A percentile compares a stretch with the other conserved stretches of the same genome.
Conservation (phyloP, 345 rosid species). For the Euphorbia pulcherrima region DNA sequence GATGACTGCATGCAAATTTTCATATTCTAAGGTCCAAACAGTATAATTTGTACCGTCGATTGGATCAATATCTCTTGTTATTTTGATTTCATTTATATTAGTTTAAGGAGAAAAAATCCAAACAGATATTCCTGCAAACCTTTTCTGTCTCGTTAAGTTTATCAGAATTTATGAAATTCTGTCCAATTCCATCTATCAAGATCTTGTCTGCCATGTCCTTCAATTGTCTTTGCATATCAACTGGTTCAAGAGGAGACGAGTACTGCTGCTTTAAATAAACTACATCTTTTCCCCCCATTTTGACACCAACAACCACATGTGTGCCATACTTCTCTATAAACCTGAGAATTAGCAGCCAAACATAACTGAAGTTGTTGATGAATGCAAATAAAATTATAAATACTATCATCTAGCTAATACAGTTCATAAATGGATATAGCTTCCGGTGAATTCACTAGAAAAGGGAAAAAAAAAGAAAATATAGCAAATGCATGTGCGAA, state of each 20-base stretch:
- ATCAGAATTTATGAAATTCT: background rate
- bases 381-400: background rate
- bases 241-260: slow-evolving; percentile 20
- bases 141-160: slow-evolving; percentile 20
- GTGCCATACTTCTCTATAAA: slow-evolving; percentile 37
- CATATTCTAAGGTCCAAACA: background rate
- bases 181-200: slow-evolving; percentile 22
- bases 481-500: background rate
- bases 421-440: background rate
- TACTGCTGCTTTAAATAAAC: slow-evolving; percentile 30
- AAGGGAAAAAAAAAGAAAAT: background rate
- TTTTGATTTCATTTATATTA: background rate
- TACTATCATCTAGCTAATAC: background rate
- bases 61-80: background rate
- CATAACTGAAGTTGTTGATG: background rate
- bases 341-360: slow-evolving; percentile 15
- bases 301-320: slow-evolving; percentile 28
- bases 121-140: slow-evolving; percentile 21
- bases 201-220: slow-evolving; percentile 28
- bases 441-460: background rate
- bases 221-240: slow-evolving; percentile 26
- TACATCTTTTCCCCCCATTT: slow-evolving; percentile 33
- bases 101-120: background rate
- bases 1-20: background rate
- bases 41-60: background rate